A percentile compares a stretch with the other conserved stretches of the same genome.
Conservation (phyloP, 495 filamentous ascomycete species). For the Penicillium bialowiezense region DNA sequence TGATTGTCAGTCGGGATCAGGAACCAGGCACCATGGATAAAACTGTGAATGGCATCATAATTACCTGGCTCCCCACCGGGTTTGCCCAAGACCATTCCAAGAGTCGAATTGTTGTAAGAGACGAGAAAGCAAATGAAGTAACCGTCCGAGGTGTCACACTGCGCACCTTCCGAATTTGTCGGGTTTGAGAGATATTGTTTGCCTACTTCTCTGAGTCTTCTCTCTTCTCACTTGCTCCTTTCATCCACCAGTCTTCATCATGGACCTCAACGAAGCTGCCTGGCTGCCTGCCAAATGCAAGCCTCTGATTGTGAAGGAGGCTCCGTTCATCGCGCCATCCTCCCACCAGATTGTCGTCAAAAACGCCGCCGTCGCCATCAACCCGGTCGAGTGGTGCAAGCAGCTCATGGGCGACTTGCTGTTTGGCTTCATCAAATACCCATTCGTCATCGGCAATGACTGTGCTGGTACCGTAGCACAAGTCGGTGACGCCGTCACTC, state of each 20-base stretch:
- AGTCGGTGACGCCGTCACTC: constrained; percentile 36
- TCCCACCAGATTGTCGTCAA: constrained; percentile 34
- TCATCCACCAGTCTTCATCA: neutral
- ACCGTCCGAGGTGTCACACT: neutral
- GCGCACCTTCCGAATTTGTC: neutral
- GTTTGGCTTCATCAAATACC: constrained; percentile 36
- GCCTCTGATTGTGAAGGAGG: neutral
- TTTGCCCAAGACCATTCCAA: too few relatives aligned
- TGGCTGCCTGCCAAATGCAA: constrained; percentile 1
- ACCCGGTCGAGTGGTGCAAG: constrained; percentile 47
- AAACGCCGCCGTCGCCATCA: constrained; percentile 44
- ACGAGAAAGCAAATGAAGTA: neutral
- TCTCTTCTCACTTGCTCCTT: neutral
- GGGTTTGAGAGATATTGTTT: neutral
- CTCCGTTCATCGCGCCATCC: constrained; percentile 1
- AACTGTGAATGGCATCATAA: too few relatives aligned
- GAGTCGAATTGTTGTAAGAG: too few relatives aligned
- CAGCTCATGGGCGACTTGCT: constrained; percentile 27
- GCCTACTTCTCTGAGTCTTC: neutral
- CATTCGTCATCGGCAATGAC: constrained; percentile 53
- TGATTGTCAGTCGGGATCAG: too few relatives aligned
- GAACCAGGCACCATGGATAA: too few relatives aligned
- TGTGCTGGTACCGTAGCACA: constrained; percentile 51
- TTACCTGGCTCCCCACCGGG: too few relatives aligned
- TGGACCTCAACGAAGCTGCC: constrained; percentile 5